Base-by-base conservation (phyloP, 2,329 filamentous ascomycete species). In the Mollisia scopiformis region DNA sequence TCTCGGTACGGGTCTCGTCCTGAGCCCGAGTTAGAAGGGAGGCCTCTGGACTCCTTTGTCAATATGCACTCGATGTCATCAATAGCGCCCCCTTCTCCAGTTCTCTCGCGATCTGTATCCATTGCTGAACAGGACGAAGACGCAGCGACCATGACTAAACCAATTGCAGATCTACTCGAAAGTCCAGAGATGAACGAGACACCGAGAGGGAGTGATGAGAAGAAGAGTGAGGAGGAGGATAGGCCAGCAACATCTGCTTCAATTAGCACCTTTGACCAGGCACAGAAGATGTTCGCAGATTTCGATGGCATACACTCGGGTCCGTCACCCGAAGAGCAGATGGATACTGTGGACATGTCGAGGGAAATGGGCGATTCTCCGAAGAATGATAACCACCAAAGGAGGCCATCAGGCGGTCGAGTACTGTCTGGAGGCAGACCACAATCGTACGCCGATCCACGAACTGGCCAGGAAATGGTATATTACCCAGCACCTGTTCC, bases 401-500 rank as follows among this genome's bases (percentile, higher is more conserved):
- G 49, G 33, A 21, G n/a, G 5, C 59, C 62, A 8, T 58, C 59
- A 21, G 66, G 62, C 2, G 64, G 65, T 41, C 58, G 62, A 53
- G 10, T n/a, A 47, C 46, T 65, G 41, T 69, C 69, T 19, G 73
- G 71, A 31, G 71, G 65, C 23, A 74, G 78, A 55, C 79, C 85
- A 11, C 81, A 84, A 63, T 86, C 86, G 1, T 88, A 87, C 73
- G 76, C 85, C 70, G 82, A 88, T 70, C 85, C 86, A 1, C 79
- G 82, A 27, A 88, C 88, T 1, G 89, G 87, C 4, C 87, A 94
- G 66, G 82, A 88, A 68, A 97, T 98, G 91, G 86, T 97, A 10
- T 98, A 89, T 76, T 99, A 99, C 74, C 95, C 95, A 14, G 95
- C 95, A 2, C 93, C 92, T 1, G 95, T 99, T 2, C 95, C 95